Evolutionary conservation across 2,329 filamentous ascomycete genomes (phyloP).

Genomic region (Trichoderma semiorbis): DNA sequence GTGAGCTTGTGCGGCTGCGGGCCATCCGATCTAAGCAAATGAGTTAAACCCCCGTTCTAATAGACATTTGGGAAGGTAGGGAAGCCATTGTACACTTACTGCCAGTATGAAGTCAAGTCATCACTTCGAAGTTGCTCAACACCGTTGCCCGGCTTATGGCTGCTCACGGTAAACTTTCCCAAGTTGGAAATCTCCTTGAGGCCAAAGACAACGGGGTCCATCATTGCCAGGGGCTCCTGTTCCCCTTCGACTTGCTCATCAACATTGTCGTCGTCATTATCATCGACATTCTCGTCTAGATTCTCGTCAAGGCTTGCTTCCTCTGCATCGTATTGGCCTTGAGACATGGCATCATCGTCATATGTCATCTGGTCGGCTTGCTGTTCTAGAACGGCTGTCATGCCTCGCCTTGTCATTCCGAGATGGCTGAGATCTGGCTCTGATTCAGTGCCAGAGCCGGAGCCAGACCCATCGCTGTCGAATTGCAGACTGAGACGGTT

Average conservation of each 20-base stretch:
- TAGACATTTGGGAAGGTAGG: not conserved
- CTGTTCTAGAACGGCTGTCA: conserved; percentile 24
- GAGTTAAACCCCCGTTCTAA: not conserved
- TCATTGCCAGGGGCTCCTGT: conserved; percentile 42
- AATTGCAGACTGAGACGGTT: conserved; percentile 37
- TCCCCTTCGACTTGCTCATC: conserved; percentile 37
- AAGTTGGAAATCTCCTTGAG: conserved; percentile 83
- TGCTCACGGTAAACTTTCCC: conserved; percentile 78
- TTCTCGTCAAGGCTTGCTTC: conserved; percentile 30
- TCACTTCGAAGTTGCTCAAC: conserved; percentile 73
- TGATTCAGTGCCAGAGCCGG: conserved; percentile 36
- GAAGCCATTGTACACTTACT: conserved; percentile 47
- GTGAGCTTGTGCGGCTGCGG: conserved; percentile 80
- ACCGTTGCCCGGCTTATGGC: conserved; percentile 75
- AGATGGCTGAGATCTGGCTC: conserved; percentile 39
- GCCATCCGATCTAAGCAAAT: conserved; percentile 63
- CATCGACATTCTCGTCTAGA: conserved; percentile 35
- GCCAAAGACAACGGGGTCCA: conserved; percentile 50
- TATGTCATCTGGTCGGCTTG: conserved; percentile 32
- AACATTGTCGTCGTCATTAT: conserved; percentile 38
- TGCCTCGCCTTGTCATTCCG: conserved; percentile 32
- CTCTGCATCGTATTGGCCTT: conserved; percentile 33
- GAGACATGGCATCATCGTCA: conserved; percentile 27
- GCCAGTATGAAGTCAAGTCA: conserved; percentile 73
- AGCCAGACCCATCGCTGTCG: conserved; percentile 35